Conservation (phyloP, 225 moss, liverwort and hornwort genomes). For the Pleurozium schreberi region DNA sequence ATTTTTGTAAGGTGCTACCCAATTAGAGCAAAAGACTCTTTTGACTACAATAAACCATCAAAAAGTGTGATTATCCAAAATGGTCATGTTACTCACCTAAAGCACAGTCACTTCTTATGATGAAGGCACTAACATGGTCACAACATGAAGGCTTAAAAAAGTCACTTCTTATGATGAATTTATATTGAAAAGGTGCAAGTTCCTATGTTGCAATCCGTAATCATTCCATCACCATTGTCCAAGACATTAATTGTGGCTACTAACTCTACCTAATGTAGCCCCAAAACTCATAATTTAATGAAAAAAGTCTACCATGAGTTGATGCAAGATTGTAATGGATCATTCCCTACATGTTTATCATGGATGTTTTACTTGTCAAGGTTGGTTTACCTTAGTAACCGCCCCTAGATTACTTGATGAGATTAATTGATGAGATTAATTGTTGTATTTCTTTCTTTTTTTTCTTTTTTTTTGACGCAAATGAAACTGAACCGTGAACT, state of each 20-base stretch:
- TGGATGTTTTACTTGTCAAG: not conserved
- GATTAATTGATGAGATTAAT: too few relatives aligned
- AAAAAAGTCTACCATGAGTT: not conserved
- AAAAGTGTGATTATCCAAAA: not conserved
- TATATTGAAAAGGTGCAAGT: not conserved
- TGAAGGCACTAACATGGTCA: accelerated
- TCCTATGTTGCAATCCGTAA: not conserved
- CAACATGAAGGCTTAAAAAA: not conserved
- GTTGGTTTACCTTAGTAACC: accelerated
- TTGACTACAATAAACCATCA: accelerated
- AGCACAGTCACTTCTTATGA: accelerated
- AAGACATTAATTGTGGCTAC: not conserved
- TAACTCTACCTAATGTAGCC: not conserved
- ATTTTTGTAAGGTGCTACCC: not conserved
- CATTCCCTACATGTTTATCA: not conserved
- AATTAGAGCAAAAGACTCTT: not conserved
- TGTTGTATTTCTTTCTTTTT: too few relatives aligned
- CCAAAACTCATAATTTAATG: not conserved
- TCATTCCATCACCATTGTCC: not conserved
- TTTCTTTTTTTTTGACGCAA: too few relatives aligned
- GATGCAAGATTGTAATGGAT: not conserved
- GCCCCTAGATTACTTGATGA: too few relatives aligned
- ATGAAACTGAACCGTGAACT: too few relatives aligned
- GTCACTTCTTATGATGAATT: not conserved
- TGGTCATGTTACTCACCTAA: not conserved